Evolutionary conservation across 768 basidiomycete species (phyloP).

Genomic region (Pleurotus tuber-regium): DNA sequence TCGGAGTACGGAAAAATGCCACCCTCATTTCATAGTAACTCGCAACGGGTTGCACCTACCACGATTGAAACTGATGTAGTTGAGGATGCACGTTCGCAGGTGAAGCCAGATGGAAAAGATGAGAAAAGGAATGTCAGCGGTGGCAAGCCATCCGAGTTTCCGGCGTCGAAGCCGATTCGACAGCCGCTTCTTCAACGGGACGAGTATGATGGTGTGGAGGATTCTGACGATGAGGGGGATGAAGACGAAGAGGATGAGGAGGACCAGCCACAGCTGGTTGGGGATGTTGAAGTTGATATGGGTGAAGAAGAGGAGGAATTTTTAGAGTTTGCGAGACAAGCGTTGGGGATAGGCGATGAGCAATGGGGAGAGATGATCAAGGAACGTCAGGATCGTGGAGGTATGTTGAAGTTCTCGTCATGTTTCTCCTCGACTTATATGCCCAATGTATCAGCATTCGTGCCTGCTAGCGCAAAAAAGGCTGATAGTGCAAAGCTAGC

Average conservation of each 20-base stretch:
- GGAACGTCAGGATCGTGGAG: conserved; percentile 77
- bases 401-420: conserved; percentile 41
- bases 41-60: conserved; percentile 59
- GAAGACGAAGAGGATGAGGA: conserved; percentile 68
- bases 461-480: conserved; percentile 41
- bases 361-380: conserved; percentile 86
- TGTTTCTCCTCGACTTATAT: not conserved
- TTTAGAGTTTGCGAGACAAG: conserved; percentile 89
- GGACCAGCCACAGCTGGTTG: conserved; percentile 79
- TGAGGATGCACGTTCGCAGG: conserved; percentile 20
- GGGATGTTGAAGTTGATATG: conserved; percentile 89
- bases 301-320: conserved; percentile 93
- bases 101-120: not conserved
- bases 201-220: conserved; percentile 79
- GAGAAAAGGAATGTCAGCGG: not conserved
- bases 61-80: conserved; percentile 41
- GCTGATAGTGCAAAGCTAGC: not conserved
- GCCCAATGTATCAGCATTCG: conserved; percentile 45
- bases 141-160: conserved; percentile 19
- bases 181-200: conserved; percentile 80
- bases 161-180: conserved; percentile 51
- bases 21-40: conserved; percentile 62
- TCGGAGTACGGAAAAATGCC: conserved; percentile 91
- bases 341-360: conserved; percentile 84
- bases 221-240: conserved; percentile 79